Evolutionary conservation across 2,329 filamentous ascomycete species (phyloP).

Genomic region (Clonostachys rhizophaga): DNA sequence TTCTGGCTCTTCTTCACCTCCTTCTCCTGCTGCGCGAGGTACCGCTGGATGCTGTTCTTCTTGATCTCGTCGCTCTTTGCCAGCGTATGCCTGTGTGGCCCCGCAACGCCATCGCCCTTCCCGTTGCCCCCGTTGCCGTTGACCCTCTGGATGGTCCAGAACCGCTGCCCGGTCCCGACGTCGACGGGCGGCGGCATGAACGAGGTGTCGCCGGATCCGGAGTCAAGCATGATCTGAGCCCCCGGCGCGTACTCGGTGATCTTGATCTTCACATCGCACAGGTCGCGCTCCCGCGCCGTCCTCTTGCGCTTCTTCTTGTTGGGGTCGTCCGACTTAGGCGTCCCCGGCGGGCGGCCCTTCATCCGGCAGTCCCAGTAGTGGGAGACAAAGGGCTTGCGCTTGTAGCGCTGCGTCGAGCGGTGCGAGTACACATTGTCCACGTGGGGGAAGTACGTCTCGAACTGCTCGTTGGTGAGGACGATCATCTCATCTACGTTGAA

Average conservation of each 20-base stretch:
- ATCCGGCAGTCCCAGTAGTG: constrained; percentile 84
- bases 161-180: constrained; percentile 32
- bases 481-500: constrained; percentile 74
- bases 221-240: constrained; percentile 26
- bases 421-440: constrained; percentile 84
- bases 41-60: constrained; percentile 72
- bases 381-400: constrained; percentile 76
- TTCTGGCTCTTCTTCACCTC: constrained; percentile 63
- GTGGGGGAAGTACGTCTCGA: constrained; percentile 77
- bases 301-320: constrained; percentile 80
- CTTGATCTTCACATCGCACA: constrained; percentile 87
- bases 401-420: constrained; percentile 75
- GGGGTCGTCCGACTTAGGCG: constrained; percentile 73
- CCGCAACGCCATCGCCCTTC: constrained; percentile 63
- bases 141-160: constrained; percentile 73
- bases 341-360: constrained; percentile 74
- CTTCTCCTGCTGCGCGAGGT: constrained; percentile 59
- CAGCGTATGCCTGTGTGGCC: constrained; percentile 70
- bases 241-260: constrained; percentile 74
- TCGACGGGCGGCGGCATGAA: constrained; percentile 29
- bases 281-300: constrained; percentile 66
- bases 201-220: neutral
- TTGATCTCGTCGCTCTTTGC: constrained; percentile 75
- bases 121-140: constrained; percentile 73
- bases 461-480: constrained; percentile 71